Evolutionary conservation across 1,284 basidiomycete species (phyloP).

Genomic region (Thelephora terrestris): DNA sequence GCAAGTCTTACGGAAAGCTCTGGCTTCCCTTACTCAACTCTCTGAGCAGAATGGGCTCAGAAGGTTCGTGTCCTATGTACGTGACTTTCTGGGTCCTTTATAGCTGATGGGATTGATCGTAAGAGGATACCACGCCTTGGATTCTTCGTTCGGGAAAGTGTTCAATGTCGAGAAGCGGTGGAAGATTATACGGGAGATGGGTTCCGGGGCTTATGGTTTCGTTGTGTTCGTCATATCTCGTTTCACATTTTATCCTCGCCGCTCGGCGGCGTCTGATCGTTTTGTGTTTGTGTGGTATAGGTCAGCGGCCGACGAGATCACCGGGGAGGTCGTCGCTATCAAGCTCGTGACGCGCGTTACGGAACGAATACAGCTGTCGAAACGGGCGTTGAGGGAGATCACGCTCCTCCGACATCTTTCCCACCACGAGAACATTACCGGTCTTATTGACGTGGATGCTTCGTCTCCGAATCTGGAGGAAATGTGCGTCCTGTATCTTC

Average conservation of each 20-base stretch:
- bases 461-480: slow-evolving; percentile 83
- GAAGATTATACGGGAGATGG: slow-evolving; percentile 81
- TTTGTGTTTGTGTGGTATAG: slow-evolving; percentile 30
- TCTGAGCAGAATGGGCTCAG: slow-evolving; percentile 45
- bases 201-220: slow-evolving; percentile 86
- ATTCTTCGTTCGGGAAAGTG: slow-evolving; percentile 70
- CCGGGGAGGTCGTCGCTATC: slow-evolving; percentile 84
- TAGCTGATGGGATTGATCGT: not conserved
- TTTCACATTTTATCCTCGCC: not conserved
- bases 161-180: slow-evolving; percentile 80
- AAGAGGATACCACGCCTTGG: slow-evolving; percentile 74
- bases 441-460: slow-evolving; percentile 78
- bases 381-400: slow-evolving; percentile 82
- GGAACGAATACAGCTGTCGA: slow-evolving; percentile 82
- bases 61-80: slow-evolving; percentile 31
- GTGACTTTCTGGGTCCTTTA: slow-evolving; percentile 1
- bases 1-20: too few relatives aligned
- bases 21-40: too few relatives aligned
- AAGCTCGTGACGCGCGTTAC: slow-evolving; percentile 88
- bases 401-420: slow-evolving; percentile 83
- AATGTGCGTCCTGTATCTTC: slow-evolving; percentile 55
- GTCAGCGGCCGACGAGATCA: slow-evolving; percentile 82
- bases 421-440: slow-evolving; percentile 85
- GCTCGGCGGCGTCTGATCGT: not conserved
- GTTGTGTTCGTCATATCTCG: slow-evolving; percentile 71